Conservation (phyloP, 2,329 filamentous ascomycete genomes). For the Lasiodiplodia hormozganensis region DNA sequence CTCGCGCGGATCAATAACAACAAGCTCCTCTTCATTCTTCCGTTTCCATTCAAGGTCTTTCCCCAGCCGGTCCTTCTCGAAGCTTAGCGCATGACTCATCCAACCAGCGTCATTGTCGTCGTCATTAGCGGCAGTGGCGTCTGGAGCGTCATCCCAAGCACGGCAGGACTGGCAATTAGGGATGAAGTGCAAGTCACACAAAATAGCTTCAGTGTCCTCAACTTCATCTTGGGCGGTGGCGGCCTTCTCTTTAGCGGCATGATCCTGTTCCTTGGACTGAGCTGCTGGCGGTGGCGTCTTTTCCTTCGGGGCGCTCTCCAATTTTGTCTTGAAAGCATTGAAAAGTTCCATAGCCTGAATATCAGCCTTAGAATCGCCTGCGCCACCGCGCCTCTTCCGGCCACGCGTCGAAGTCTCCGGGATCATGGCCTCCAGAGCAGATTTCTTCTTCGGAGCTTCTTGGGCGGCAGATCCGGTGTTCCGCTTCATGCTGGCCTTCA, state of each 20-base stretch:
- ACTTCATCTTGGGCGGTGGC: slow-evolving; percentile 34
- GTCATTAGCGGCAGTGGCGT: slow-evolving; percentile 55
- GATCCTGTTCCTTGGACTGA: not conserved
- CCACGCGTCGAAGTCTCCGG: slow-evolving; percentile 73
- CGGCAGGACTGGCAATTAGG: slow-evolving; percentile 92
- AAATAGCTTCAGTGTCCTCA: slow-evolving; percentile 66
- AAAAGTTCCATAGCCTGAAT: slow-evolving; percentile 69
- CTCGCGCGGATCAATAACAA: slow-evolving; percentile 91
- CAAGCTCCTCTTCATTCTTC: slow-evolving; percentile 82
- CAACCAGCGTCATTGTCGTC: slow-evolving; percentile 67
- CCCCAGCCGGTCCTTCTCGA: slow-evolving; percentile 86
- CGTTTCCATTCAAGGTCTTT: slow-evolving; percentile 90
- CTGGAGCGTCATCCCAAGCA: slow-evolving; percentile 69
- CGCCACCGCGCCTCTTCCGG: slow-evolving; percentile 70
- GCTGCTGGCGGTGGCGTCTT: not conserved
- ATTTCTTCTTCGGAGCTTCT: slow-evolving; percentile 56
- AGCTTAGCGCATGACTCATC: slow-evolving; percentile 86
- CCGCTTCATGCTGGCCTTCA: slow-evolving; percentile 83
- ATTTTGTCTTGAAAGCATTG: slow-evolving; percentile 78
- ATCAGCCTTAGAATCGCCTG: slow-evolving; percentile 57
- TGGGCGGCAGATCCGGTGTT: slow-evolving; percentile 45
- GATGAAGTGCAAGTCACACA: slow-evolving; percentile 96
- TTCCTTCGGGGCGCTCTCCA: slow-evolving; percentile 49
- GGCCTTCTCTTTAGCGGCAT: slow-evolving; percentile 27
- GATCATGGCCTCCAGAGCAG: slow-evolving; percentile 75